Base-by-base conservation (phyloP, 1,284 basidiomycete genomes). In the Melampsora larici-populina region DNA sequence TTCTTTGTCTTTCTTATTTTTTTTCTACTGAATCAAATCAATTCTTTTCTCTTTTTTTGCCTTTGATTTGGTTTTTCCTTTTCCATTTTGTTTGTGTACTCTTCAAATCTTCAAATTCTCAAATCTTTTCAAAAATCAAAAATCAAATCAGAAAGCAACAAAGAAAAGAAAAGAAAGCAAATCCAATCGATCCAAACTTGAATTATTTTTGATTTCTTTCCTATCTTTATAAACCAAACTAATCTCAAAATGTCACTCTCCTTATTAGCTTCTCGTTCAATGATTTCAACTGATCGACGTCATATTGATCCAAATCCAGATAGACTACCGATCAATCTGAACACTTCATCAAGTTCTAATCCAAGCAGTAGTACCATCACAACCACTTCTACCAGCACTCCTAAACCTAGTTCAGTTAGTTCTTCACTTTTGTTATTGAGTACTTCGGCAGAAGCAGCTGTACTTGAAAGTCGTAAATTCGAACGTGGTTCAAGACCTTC, bases 251-350 rank as follows among this genome's bases (percentile, higher is more conserved):
- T 43, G 40, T 43, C 40, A 43, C 40, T 43, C 40, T 43, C 40
- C 6, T 43, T 43, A 43, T 43, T 43, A 13, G 40, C 40, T 43
- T 43, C 40, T 43, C 40, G 40, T 43, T 43, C 40, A 8, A 70
- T 51, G 8, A 70, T 58, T 55, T 58, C 68, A 15, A 70, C 68
- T 55, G 68, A 70, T 60, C 68, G 68, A 36, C 68, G 68, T 33
- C 68, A 70, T 55, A 70, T 70, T 40, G 68, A 70, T 60, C 68
- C 68, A 31, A 70, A 70, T 55, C 68, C 68, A 15, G 68, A 70
- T 48, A n/a, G 58, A 62, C 43, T 72, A 13, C 55, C 60, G 8
- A 43, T 63, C 58, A 43, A 43, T 43, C 11, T 43, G 40, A 43
- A 43, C 40, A 43, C 6, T 43, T 43, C 11, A 43, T 43, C 40